Base-by-base conservation (phyloP, 2,329 filamentous ascomycete genomes). In the Microcera coccophila region DNA sequence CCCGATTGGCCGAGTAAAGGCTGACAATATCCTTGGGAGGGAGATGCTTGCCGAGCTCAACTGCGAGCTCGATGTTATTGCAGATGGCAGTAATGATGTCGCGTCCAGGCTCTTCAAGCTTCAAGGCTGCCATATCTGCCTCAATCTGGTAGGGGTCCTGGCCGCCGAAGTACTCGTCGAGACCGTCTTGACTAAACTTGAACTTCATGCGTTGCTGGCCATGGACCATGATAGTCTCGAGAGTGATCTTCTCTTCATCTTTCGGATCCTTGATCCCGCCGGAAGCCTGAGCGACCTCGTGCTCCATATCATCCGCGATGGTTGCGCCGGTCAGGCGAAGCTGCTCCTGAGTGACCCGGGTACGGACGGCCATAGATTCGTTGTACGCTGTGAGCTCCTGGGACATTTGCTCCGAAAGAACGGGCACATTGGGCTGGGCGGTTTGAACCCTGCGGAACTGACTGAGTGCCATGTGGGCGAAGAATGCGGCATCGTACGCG, bases 1-100 rank as follows among this genome's bases (percentile, higher is more conserved):
- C 69, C 41, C 71, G 77, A 60, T 78, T 85, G 51, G 81, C 76
- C 50, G 75, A 69, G 68, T 85, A 88, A 24, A 90, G 71, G 34
- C 68, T 74, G 45, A 89, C 60, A 5, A 90, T 68, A 40, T 83
- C 79, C 12, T 66, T 57, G 1, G 78, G 64, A 7, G 63, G 60
- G 16, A 88, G 71, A 44, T 76, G 69, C 50, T 72, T 71, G 44
- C 75, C 73, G 7, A 87, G 55, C 37, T 75, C 66, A 36, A 82
- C 66, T 34, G 74, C 63, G 4, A 87, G 63, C 40, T 81, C 76
- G 4, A 73, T 61, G 49, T 67, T 67, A 36, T 63, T 63, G 41
- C 66, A 69, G 14, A 78, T 45, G 1, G 62, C 64, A 26, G 62
- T 65, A 52, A 79, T 60, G 35, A 76, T 58, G 50, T 77, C 69